Evolutionary conservation across 805 yeast species (phyloP).

Genomic region (Metschnikowia baotianmanensis): DNA sequence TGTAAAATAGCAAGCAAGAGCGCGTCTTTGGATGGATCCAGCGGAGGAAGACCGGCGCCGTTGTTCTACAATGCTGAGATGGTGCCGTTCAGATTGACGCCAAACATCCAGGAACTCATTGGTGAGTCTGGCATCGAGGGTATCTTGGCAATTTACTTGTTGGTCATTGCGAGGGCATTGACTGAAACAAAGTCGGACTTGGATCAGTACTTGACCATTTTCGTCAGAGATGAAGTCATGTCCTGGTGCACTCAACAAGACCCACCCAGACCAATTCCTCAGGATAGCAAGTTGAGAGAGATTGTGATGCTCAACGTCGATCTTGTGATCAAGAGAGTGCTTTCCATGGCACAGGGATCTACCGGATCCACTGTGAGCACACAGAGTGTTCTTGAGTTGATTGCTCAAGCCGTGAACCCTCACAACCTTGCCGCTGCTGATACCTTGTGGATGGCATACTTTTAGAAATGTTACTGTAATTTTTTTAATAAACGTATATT

Average conservation of each 20-base stretch:
- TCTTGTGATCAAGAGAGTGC: conserved; percentile 71
- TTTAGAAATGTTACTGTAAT: conserved; percentile 39
- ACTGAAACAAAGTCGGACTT: conserved; percentile 90
- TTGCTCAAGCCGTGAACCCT: conserved; percentile 94
- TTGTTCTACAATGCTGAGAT: conserved; percentile 87
- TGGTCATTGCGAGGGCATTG: conserved; percentile 83
- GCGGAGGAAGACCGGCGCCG: conserved; percentile 63
- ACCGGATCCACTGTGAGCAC: conserved; percentile 77
- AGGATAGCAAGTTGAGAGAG: conserved; percentile 79
- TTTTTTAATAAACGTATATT: not conserved
- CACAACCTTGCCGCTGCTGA: conserved; percentile 90
- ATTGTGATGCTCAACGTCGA: conserved; percentile 89
- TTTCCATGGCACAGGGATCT: conserved; percentile 59
- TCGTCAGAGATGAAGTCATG: conserved; percentile 92
- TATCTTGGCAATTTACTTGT: conserved; percentile 75
- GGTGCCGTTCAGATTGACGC: conserved; percentile 95
- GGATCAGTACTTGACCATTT: conserved; percentile 87
- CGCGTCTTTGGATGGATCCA: conserved; percentile 47
- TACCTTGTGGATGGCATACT: conserved; percentile 92
- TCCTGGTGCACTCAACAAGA: conserved; percentile 93
- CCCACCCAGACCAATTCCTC: conserved; percentile 66
- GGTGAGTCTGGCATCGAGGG: conserved; percentile 96
- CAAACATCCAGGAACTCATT: conserved; percentile 88
- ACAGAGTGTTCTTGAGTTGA: conserved; percentile 84
- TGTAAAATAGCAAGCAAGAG: conserved; percentile 64